Percentiles rank a stretch among this genome's conserved stretches.
These are phyloP conservation scores for Avena eriantha DNA, from an alignment of 176 grass and related monocot species.

Conservation along the genomic window DNA sequence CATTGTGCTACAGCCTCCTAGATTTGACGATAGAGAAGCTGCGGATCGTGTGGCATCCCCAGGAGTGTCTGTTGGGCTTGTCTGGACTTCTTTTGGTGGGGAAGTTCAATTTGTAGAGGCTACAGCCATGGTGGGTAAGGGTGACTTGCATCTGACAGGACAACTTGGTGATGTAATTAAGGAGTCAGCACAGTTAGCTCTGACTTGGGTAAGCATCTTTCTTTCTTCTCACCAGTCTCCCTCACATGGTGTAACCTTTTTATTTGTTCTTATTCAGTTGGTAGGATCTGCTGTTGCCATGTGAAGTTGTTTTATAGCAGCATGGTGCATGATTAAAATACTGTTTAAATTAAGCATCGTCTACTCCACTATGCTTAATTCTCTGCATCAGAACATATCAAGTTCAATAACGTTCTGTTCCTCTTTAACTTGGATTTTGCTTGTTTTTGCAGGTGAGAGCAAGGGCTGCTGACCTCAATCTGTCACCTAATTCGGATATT, in stretches of 20 bases:
- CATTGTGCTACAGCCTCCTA: conserved; percentile 76
- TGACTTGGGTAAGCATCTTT: conserved; percentile 82
- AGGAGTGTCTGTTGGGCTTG: conserved; percentile 89
- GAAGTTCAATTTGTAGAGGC: conserved; percentile 98
- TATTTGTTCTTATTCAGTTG: conserved; percentile 10
- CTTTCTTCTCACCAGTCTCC: conserved; percentile 37
- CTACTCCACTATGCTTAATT: conserved; percentile 11
- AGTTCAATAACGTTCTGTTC: neutral
- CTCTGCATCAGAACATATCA: neutral
- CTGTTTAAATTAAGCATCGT: neutral
- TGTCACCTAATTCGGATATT: conserved; percentile 65
- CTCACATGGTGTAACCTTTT: neutral
- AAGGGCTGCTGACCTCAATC: conserved; percentile 83
- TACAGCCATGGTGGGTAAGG: conserved; percentile 90
- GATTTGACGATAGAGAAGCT: conserved; percentile 87
- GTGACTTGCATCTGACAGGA: conserved; percentile 95
- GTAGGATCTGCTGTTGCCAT: neutral
- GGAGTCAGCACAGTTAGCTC: conserved; percentile 97
- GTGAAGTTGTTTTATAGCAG: conserved; percentile 22
- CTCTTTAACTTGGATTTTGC: conserved; percentile 29
- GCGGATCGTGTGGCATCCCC: conserved; percentile 87
- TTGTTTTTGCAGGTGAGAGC: conserved; percentile 79
- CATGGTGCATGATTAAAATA: conserved; percentile 10
- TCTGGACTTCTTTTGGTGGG: conserved; percentile 95
- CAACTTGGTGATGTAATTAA: conserved; percentile 99